A percentile compares a stretch with the other conserved stretches of the same genome.
These are phyloP conservation scores for Coemansia sp. DNA, from an alignment of 192 early-diverging fungal species.

Conservation along the genomic window DNA sequence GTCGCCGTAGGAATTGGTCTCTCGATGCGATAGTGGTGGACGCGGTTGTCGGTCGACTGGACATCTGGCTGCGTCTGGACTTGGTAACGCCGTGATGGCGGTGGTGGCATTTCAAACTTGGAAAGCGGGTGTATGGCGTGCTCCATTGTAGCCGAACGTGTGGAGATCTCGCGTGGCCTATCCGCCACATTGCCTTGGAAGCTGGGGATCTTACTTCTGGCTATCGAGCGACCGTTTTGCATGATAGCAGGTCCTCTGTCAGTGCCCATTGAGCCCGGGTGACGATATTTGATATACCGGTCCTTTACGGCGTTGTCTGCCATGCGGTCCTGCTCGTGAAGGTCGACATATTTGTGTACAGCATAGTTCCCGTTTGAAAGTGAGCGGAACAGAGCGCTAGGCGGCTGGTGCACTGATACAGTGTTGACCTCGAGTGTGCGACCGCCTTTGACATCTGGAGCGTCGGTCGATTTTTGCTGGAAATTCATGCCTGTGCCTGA, in stretches of 20 bases:
- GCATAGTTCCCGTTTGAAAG: neutral
- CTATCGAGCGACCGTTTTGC: neutral
- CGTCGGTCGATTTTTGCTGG: constrained; percentile 1
- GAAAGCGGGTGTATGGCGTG: neutral
- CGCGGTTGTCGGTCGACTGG: neutral
- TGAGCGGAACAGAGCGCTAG: neutral
- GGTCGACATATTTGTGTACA: neutral
- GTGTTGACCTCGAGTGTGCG: constrained; percentile 4
- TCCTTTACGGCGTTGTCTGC: constrained; percentile 3
- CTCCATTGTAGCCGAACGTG: neutral
- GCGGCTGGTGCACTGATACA: neutral
- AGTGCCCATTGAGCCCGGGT: neutral
- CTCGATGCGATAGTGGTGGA: neutral
- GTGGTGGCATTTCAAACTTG: neutral
- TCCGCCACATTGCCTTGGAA: neutral
- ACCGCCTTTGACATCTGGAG: neutral
- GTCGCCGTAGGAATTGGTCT: neutral
- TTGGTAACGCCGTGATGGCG: neutral
- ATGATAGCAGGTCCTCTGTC: neutral
- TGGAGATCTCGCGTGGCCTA: neutral
- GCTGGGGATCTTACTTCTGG: neutral
- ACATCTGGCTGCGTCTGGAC: neutral
- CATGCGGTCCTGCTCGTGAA: neutral
- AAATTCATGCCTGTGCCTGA: constrained; percentile 37
- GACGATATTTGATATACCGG: constrained; percentile 14